Conservation (phyloP, 345 rosid genomes). For the Nephelium lappaceum region DNA sequence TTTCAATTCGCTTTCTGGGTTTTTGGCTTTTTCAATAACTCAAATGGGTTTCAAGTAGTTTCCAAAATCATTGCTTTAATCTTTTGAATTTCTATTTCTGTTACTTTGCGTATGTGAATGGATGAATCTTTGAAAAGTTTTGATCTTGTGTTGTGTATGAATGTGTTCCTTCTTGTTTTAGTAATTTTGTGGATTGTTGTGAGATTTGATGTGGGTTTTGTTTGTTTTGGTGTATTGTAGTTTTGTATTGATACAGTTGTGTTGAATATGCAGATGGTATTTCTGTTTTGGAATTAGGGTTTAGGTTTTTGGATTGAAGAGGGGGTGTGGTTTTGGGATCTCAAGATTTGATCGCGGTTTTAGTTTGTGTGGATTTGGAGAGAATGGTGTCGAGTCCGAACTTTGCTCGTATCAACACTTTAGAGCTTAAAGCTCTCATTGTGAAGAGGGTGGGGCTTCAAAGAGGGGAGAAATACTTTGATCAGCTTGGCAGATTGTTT, state of each 20-base stretch:
- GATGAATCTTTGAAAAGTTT: neutral
- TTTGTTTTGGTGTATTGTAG: neutral
- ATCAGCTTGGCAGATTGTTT: conserved; percentile 64
- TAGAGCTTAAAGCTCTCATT: conserved; percentile 52
- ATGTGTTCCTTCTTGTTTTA: neutral
- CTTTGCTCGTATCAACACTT: conserved; percentile 42
- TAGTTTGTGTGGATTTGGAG: conserved; percentile 10
- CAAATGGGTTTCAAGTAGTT: conserved; percentile 2
- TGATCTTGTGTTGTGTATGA: neutral
- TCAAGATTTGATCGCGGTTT: conserved; percentile 22
- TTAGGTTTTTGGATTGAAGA: conserved; percentile 25
- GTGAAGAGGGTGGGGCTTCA: conserved; percentile 64
- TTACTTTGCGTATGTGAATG: neutral
- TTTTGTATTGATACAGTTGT: conserved; percentile 23
- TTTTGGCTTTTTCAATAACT: conserved; percentile 12
- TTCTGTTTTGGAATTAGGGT: conserved; percentile 25
- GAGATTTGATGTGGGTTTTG: conserved; percentile 7
- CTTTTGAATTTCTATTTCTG: conserved; percentile 3
- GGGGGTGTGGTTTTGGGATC: conserved; percentile 22
- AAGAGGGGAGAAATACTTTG: conserved; percentile 77
- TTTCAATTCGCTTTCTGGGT: conserved; percentile 14
- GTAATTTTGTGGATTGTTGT: conserved; percentile 7
- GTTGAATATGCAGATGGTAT: conserved; percentile 19
- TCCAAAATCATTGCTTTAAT: conserved; percentile 1
- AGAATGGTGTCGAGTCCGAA: conserved; percentile 40